These are phyloP conservation scores for Syncephalastrum sp. DNA, from an alignment of 371 early-diverging fungal species.

Conservation along the genomic window DNA sequence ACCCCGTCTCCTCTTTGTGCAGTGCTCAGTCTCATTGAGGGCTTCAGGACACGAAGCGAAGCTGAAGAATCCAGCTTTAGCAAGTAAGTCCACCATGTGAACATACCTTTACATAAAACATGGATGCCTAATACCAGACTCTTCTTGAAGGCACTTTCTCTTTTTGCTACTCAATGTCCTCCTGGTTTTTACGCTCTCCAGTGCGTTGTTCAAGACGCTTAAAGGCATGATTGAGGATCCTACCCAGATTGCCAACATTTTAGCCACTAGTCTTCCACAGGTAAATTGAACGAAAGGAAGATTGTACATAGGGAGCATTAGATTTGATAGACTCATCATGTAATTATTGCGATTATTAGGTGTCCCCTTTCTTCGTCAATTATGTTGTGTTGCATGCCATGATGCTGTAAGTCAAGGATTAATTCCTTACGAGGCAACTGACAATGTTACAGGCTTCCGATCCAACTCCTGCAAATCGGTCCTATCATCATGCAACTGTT, in stretches of 20 bases:
- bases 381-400: conserved; percentile 64
- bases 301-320: neutral
- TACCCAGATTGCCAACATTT: conserved; percentile 62
- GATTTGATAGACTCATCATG: neutral
- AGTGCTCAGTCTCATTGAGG: conserved; percentile 56
- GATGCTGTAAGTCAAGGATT: conserved; percentile 41
- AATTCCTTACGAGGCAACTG: neutral
- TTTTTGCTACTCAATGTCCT: conserved; percentile 89
- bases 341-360: conserved; percentile 16
- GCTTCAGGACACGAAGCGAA: conserved; percentile 67
- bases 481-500: conserved; percentile 57
- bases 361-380: conserved; percentile 68
- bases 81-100: conserved; percentile 43
- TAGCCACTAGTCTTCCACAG: conserved; percentile 71
- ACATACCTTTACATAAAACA: neutral
- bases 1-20: neutral
- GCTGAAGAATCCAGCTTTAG: conserved; percentile 66
- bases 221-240: conserved; percentile 70
- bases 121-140: neutral
- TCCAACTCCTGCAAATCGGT: conserved; percentile 63
- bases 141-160: conserved; percentile 74
- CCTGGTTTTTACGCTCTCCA: conserved; percentile 79
- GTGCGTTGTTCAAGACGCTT: conserved; percentile 72
- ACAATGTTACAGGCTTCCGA: conserved; percentile 44
- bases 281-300: conserved; percentile 14